Base-by-base conservation (phyloP, 805 yeast species). In the Komagataella kurtzmanii region DNA sequence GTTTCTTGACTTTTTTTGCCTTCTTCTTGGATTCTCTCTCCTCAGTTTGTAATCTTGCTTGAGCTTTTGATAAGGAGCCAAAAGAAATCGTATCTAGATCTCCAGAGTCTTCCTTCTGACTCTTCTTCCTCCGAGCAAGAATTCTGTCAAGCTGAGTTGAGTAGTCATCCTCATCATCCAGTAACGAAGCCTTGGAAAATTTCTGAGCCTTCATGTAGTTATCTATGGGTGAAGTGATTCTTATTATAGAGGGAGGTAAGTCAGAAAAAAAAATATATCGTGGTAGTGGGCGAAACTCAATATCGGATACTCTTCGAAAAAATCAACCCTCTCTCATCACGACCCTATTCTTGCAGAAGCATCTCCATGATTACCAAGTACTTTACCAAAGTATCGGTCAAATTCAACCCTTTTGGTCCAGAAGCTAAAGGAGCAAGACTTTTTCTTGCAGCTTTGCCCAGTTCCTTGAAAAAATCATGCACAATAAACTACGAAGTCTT, bases 301-400 rank as follows among this genome's bases (percentile, higher is more conserved):
- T 30, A 30, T 30, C 40, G 14, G 14, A 8, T 10, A 30, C 40
- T 14, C 40, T 30, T 14, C 40, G 14, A 30, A 30, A 30, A 30
- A 30, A 10, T 30, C 40, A 4, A 30, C 12, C n/a, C 14, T 30
- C n/a, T 10, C 12, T 8, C 40, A 30, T 4, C 40, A 7, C 51
- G 21, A 6, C 24, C 14, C 40, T 10, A 17, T 30, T 14, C 14
- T 4, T 30, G 10, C 4, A 30, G 40, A 30, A 8, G 14, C 40
- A 30, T 30, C 14, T 30, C 40, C n/a, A 90, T 90, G 98, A 85
- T 90, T 61, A 91, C 97, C 45, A 88, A 88, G 67, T 90, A 85
- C 69, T 88, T 91, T 70, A 74, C 89, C 43, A 80, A 80, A 56
- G 88, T 88, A 7, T 72, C 73, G 47, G 86, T 91, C 46, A 80